phyloP scores from a whole-genome alignment of 1,139 yeast genomes.

The Candida tropicalis region DNA sequence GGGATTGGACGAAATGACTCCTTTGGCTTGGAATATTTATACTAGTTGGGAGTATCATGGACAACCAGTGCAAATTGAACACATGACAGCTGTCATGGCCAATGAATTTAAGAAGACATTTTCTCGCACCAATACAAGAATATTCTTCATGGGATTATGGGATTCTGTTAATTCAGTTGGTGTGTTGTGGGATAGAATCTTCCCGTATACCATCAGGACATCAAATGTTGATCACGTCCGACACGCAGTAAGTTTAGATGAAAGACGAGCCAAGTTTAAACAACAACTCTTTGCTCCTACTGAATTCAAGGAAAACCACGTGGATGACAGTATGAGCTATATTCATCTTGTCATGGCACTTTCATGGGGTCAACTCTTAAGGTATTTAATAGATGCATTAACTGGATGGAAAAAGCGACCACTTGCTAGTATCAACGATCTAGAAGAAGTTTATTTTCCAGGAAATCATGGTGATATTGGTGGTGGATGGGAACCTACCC shows the following conservation, averaged over 20 bases:
- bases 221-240: conserved; percentile 57
- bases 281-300: conserved; percentile 54
- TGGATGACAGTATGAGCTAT: conserved; percentile 2
- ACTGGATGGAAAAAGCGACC: conserved; percentile 7
- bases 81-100: conserved; percentile 43
- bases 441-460: conserved; percentile 60
- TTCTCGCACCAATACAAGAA: conserved; percentile 42
- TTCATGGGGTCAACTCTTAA: conserved; percentile 7
- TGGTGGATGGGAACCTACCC: conserved; percentile 58
- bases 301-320: background rate
- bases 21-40: conserved; percentile 64
- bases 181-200: conserved; percentile 52
- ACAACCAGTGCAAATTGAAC: conserved; percentile 50
- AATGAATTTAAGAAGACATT: conserved; percentile 56
- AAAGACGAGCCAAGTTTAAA: conserved; percentile 61
- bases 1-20: conserved; percentile 56
- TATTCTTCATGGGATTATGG: conserved; percentile 65
- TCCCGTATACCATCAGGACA: conserved; percentile 57
- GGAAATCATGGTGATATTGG: conserved; percentile 71
- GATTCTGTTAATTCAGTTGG: conserved; percentile 72
- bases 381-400: conserved; percentile 10
- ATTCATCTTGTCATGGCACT: background rate
- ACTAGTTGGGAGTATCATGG: conserved; percentile 64
- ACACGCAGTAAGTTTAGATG: conserved; percentile 68
- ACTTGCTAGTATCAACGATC: conserved; percentile 7